Percentiles rank a stretch among this genome's conserved stretches.
phyloP scores from a whole-genome alignment of 257 asterid species.

The Solanum tarapatanum region DNA sequence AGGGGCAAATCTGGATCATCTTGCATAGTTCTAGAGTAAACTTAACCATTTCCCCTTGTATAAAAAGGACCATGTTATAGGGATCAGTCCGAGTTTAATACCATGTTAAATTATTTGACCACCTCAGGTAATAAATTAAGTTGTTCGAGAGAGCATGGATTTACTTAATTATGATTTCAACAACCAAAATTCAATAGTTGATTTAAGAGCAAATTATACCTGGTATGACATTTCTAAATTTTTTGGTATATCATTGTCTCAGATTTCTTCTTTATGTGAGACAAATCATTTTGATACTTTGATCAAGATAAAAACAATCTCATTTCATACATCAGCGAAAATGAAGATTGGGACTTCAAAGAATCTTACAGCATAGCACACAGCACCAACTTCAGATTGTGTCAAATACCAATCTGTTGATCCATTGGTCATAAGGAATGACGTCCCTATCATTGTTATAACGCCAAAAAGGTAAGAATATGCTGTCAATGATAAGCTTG shows the following conservation, averaged over 20 bases:
- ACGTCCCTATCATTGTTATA: constrained; percentile 51
- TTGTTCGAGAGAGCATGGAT: not conserved
- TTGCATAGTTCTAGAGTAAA: not conserved
- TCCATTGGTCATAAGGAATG: constrained; percentile 38
- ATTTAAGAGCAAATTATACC: not conserved
- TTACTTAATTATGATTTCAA: not conserved
- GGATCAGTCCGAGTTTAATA: not conserved
- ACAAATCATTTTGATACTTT: not conserved
- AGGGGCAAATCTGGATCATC: not conserved
- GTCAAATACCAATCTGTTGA: constrained; percentile 72
- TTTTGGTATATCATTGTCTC: not conserved
- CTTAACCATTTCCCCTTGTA: not conserved
- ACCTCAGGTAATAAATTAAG: not conserved
- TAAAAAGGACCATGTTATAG: not conserved
- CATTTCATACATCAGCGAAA: not conserved
- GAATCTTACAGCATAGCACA: constrained; percentile 79
- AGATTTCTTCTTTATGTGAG: not conserved
- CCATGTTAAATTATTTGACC: not conserved
- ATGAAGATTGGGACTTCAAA: not conserved
- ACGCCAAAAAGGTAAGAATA: constrained; percentile 76
- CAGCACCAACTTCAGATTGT: constrained; percentile 64
- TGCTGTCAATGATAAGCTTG: constrained; percentile 88
- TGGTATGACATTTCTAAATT: not conserved
- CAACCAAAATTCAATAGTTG: not conserved
- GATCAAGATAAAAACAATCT: too few species aligned